Conservation (phyloP, 805 yeast genomes). For the Crinitomyces ghanaensis region DNA sequence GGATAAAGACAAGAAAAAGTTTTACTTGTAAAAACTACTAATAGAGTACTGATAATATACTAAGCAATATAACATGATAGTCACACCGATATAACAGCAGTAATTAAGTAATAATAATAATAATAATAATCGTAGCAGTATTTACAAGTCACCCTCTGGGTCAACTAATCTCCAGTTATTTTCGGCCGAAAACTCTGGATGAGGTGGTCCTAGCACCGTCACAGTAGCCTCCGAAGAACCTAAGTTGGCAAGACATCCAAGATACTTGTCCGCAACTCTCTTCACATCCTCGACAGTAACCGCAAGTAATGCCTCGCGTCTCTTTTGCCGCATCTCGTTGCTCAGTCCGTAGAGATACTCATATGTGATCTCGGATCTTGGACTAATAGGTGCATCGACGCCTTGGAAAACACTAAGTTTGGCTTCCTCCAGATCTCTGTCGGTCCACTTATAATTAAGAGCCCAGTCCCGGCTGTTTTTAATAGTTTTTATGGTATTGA, state of each 20-base stretch:
- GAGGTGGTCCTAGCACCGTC: constrained; percentile 13
- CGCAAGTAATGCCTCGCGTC: constrained; percentile 65
- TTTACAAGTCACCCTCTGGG: constrained; percentile 2
- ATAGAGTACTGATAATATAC: too few species aligned
- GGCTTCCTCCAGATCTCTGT: constrained; percentile 72
- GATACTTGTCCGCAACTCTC: constrained; percentile 56
- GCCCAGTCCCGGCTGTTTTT: constrained; percentile 40
- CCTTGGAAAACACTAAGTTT: constrained; percentile 84
- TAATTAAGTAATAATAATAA: not conserved
- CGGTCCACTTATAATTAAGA: constrained; percentile 40
- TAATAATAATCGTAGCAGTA: not conserved
- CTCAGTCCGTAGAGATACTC: constrained; percentile 58
- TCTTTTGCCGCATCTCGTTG: constrained; percentile 65
- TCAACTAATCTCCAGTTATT: constrained; percentile 9
- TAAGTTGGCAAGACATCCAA: constrained; percentile 19
- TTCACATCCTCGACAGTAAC: constrained; percentile 52
- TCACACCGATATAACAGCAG: not conserved
- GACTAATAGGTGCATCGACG: constrained; percentile 80
- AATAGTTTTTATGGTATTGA: constrained; percentile 54
- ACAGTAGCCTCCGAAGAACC: constrained; percentile 5
- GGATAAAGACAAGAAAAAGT: constrained; percentile 94
- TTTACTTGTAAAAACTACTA: constrained; percentile 53
- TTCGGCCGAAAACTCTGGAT: constrained; percentile 4
- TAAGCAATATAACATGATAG: not conserved
- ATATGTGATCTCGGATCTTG: constrained; percentile 63